Evolutionary conservation across 2,329 filamentous ascomycete genomes (phyloP).

Genomic region (Sphaerulina populicola): DNA sequence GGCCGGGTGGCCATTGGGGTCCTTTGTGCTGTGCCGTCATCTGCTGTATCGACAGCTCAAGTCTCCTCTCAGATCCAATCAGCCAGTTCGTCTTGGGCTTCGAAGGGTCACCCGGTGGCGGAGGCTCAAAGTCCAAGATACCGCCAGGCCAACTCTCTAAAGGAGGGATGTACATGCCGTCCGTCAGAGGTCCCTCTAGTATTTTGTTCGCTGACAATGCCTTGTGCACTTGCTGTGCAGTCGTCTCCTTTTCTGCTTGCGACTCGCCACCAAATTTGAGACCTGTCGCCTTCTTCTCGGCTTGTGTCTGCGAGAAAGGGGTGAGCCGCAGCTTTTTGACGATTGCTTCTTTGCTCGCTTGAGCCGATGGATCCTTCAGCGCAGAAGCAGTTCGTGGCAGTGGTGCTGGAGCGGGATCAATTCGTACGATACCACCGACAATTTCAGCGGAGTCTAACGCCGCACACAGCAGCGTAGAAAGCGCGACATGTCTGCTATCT

Average conservation of each 20-base stretch:
- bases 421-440: slow-evolving; percentile 76
- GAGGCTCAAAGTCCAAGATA: slow-evolving; percentile 67
- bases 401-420: slow-evolving; percentile 71
- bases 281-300: slow-evolving; percentile 51
- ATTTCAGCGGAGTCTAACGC: slow-evolving; percentile 63
- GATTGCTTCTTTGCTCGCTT: slow-evolving; percentile 38
- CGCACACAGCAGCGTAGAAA: slow-evolving; percentile 69
- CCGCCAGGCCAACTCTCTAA: slow-evolving; percentile 71
- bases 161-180: slow-evolving; percentile 70
- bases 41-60: slow-evolving; percentile 66
- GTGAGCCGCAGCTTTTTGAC: slow-evolving; percentile 66
- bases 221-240: slow-evolving; percentile 56
- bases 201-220: slow-evolving; percentile 63
- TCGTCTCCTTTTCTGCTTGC: slow-evolving; percentile 71
- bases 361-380: slow-evolving; percentile 33
- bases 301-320: slow-evolving; percentile 58
- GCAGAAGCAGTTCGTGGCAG: slow-evolving; percentile 54
- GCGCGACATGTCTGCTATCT: slow-evolving; percentile 66
- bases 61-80: slow-evolving; percentile 64
- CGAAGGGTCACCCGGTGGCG: slow-evolving; percentile 40
- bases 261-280: slow-evolving; percentile 84
- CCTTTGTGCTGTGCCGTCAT: slow-evolving; percentile 58
- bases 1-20: slow-evolving; percentile 44
- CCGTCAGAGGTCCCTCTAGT: slow-evolving; percentile 75
- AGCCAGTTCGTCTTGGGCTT: slow-evolving; percentile 57